Evolutionary conservation across 805 yeast genomes (phyloP).

Genomic region (Wickerhamiella allomyrinae): DNA sequence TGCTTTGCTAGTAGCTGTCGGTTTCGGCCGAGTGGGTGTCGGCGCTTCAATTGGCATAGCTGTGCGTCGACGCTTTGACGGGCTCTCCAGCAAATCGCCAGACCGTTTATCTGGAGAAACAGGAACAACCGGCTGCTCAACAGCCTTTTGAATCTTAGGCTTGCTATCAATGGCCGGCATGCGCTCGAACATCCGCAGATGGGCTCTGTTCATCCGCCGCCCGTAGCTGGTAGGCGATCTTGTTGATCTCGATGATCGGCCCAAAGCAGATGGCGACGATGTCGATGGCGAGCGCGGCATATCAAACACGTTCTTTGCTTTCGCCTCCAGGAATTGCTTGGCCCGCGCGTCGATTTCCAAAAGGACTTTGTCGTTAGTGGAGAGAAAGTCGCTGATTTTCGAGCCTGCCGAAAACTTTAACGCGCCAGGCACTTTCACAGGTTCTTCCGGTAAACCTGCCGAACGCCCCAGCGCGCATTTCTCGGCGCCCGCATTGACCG

Average conservation of each 20-base stretch:
- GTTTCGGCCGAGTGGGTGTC: background rate
- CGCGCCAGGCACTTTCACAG: no score
- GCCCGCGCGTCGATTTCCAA: conserved; percentile 25
- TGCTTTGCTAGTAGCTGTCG: no score
- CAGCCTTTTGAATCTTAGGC: no score
- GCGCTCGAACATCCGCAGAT: conserved; percentile 17
- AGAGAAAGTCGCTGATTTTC: conserved; percentile 20
- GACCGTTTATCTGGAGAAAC: conserved; percentile 4
- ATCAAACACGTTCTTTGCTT: conserved; percentile 2
- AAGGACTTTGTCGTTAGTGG: conserved; percentile 23
- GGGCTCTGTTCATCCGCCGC: conserved; percentile 16
- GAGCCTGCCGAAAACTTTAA: conserved; percentile 13
- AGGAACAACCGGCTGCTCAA: no score
- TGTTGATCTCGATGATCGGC: conserved; percentile 7
- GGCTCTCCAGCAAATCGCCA: conserved; percentile 9
- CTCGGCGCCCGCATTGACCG: no score
- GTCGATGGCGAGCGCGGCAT: background rate
- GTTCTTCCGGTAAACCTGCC: no score
- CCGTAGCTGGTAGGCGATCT: conserved; percentile 1
- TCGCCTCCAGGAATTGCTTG: conserved; percentile 4
- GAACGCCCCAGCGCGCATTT: no score
- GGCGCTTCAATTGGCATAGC: background rate
- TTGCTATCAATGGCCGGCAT: conserved; percentile 18
- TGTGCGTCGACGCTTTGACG: conserved; percentile 12
- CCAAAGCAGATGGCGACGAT: background rate